A percentile compares a stretch with the other conserved stretches of the same genome.
Evolutionary conservation across 2,329 filamentous ascomycete genomes (phyloP).

Genomic region (Alternaria sp.): DNA sequence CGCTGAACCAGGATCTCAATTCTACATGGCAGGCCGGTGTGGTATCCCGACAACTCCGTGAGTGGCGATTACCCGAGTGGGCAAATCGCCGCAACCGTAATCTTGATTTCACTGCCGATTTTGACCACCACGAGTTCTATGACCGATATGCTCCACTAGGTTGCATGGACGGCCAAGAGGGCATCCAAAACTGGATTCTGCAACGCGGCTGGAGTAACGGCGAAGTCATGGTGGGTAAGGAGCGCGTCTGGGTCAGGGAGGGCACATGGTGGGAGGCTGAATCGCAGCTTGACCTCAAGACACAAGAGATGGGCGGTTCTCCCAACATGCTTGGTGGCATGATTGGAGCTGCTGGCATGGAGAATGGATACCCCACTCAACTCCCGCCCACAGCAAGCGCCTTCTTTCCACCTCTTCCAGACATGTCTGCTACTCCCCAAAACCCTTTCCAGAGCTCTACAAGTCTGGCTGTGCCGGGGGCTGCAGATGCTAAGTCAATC

Average conservation of each 20-base stretch:
- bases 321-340: conserved; percentile 58
- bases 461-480: conserved; percentile 58
- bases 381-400: conserved; percentile 61
- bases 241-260: conserved; percentile 96
- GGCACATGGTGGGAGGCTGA: conserved; percentile 97
- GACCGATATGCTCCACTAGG: conserved; percentile 83
- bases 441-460: conserved; percentile 70
- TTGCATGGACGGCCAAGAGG: conserved; percentile 88
- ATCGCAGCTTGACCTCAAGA: conserved; percentile 90
- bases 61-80: conserved; percentile 96
- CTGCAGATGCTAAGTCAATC: conserved; percentile 51
- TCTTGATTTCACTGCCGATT: conserved; percentile 96
- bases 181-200: conserved; percentile 91
- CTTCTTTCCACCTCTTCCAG: conserved; percentile 70
- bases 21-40: conserved; percentile 94
- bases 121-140: conserved; percentile 91
- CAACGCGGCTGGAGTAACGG: conserved; percentile 99
- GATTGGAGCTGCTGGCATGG: conserved; percentile 68
- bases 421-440: conserved; percentile 72
- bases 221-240: conserved; percentile 88
- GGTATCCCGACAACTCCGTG: conserved; percentile 89
- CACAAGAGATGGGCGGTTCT: conserved; percentile 58
- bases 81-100: conserved; percentile 90
- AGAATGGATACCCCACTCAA: conserved; percentile 76
- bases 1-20: conserved; percentile 74